Evolutionary conservation across 371 early-diverging fungal genomes (phyloP).

Genomic region (Rhizopus sp.): DNA sequence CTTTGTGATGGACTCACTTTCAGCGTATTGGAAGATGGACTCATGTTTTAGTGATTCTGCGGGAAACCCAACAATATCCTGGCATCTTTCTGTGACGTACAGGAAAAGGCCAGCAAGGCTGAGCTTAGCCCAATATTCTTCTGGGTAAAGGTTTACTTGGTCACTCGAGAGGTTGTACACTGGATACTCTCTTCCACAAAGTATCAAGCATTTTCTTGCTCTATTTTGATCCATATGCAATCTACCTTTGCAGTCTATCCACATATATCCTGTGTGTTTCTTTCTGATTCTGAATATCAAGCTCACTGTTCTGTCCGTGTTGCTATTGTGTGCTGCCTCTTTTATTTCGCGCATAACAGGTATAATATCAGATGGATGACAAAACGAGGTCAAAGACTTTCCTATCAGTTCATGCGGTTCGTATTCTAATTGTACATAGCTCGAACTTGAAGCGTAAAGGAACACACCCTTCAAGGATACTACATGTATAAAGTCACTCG

Average conservation of each 20-base stretch:
- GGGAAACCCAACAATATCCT: constrained; percentile 36
- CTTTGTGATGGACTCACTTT: constrained; percentile 38
- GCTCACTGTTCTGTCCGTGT: constrained; percentile 35
- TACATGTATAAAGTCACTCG: constrained; percentile 57
- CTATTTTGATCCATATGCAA: constrained; percentile 54
- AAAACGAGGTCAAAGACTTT: constrained; percentile 50
- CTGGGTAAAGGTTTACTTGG: constrained; percentile 2
- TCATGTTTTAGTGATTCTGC: constrained; percentile 43
- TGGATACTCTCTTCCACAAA: constrained; percentile 51
- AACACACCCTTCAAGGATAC: constrained; percentile 64
- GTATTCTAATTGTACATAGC: constrained; percentile 48
- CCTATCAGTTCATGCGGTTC: constrained; percentile 56
- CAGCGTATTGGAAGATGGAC: constrained; percentile 53
- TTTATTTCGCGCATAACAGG: constrained; percentile 66
- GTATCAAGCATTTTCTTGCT: constrained; percentile 55
- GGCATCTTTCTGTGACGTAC: constrained; percentile 34
- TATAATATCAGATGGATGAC: constrained; percentile 66
- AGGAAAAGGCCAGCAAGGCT: constrained; percentile 58
- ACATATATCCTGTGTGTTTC: constrained; percentile 53
- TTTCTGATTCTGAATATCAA: constrained; percentile 54
- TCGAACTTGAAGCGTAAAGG: constrained; percentile 51
- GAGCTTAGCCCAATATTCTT: constrained; percentile 62
- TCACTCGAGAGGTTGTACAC: constrained; percentile 27
- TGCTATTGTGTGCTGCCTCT: constrained; percentile 26
- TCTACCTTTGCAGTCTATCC: constrained; percentile 58